Evolutionary conservation across 345 rosid genomes (phyloP).

Genomic region (Geranium brycei): DNA sequence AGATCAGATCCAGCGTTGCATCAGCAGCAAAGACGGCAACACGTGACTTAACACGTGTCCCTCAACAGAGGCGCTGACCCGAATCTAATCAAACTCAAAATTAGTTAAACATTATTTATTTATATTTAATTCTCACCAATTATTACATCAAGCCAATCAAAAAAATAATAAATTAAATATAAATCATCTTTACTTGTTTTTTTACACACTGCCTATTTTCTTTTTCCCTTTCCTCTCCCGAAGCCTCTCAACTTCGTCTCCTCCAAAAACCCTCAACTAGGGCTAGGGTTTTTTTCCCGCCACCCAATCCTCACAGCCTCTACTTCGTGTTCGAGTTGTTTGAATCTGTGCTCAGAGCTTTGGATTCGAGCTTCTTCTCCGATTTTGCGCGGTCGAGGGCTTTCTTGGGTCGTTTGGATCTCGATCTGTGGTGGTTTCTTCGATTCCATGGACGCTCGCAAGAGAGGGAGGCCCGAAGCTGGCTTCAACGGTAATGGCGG

Average conservation of each 20-base stretch:
- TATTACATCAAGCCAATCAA: background rate
- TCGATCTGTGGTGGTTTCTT: constrained; percentile 18
- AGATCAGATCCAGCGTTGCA: background rate
- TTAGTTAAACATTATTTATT: background rate
- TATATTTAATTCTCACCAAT: background rate
- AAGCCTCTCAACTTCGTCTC: background rate
- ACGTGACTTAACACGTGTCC: background rate
- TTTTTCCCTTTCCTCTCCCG: background rate
- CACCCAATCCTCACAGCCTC: background rate
- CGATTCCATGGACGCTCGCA: constrained; percentile 44
- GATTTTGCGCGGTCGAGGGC: constrained; percentile 1
- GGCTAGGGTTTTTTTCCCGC: constrained; percentile 22
- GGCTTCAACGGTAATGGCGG: constrained; percentile 55
- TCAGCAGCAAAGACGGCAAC: background rate
- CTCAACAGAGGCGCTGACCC: background rate
- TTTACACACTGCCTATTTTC: background rate
- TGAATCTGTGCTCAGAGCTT: too few species aligned
- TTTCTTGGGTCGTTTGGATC: constrained; percentile 12
- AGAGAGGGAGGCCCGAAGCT: constrained; percentile 55
- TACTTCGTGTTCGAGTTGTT: background rate
- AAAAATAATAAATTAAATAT: too few species aligned
- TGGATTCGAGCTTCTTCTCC: background rate
- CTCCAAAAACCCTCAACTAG: constrained; percentile 17
- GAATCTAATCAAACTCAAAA: background rate
- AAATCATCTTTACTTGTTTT: background rate